Conservation (phyloP, 768 basidiomycete species). For the Glaciozyma antarctica region DNA sequence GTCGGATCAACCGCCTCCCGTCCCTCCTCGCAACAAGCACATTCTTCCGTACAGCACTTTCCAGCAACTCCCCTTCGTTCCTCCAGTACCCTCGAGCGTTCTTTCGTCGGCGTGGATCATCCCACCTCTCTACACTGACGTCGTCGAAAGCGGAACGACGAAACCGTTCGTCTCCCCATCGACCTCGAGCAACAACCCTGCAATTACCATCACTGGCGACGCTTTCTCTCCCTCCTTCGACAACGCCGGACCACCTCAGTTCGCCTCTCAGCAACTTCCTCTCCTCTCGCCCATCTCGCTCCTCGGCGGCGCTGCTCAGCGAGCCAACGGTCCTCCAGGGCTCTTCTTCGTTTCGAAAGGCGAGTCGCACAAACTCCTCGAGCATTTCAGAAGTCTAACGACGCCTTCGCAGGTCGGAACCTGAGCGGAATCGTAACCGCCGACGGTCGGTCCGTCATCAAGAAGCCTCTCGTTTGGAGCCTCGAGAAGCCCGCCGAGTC, state of each 20-base stretch:
- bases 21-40: background rate
- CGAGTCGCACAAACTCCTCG: background rate
- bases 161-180: background rate
- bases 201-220: slow-evolving; percentile 8
- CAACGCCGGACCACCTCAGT: background rate
- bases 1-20: background rate
- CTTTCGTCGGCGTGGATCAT: slow-evolving; percentile 87
- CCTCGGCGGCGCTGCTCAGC: slow-evolving; percentile 28
- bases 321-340: slow-evolving; percentile 29
- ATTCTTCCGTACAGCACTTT: slow-evolving; percentile 62
- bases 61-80: slow-evolving; percentile 77
- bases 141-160: slow-evolving; percentile 46
- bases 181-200: background rate
- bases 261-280: slow-evolving; percentile 1
- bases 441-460: slow-evolving; percentile 32
- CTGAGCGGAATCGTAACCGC: background rate
- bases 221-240: background rate
- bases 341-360: slow-evolving; percentile 34
- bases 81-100: slow-evolving; percentile 74
- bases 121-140: slow-evolving; percentile 68
- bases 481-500: background rate
- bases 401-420: background rate
- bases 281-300: slow-evolving; percentile 34
- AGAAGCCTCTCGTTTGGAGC: slow-evolving; percentile 28
- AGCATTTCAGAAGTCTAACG: background rate